Base-by-base conservation (phyloP, 2,329 filamentous ascomycete genomes). In the Exophiala sp. region DNA sequence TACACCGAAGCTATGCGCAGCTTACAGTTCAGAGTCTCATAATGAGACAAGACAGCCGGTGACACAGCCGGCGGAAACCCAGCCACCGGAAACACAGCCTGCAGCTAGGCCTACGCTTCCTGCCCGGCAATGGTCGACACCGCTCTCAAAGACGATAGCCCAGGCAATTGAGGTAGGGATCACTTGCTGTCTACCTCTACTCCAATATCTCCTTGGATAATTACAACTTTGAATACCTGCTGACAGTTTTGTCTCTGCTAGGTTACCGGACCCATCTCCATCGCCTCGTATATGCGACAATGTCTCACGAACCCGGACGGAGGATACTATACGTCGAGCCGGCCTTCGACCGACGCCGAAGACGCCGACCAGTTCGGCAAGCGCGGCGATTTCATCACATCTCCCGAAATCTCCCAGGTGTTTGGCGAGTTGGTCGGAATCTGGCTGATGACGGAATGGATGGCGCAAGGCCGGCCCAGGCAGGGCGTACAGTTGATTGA, bases 261-360 rank as follows among this genome's bases (percentile, higher is more conserved):
- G 82, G 81, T 85, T 34, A 97, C 93, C 9, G 93, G 93, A 0
- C 91, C 93, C 2, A 82, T 97, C 22, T 88, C 93, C 1, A 79
- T 98, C 53, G 90, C 93, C 3, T 85, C 88, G 45, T 98, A 90
- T 68, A 98, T 98, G 93, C 90, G 93, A 65, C 95, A 97, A 83
- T 96, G 91, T 67, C 80, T 98, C 57, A 98, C 93, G 1, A 86
- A 87, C 9, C 87, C 93, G 54, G 72, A 88, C 32, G 89, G 88
- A 51, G 93, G 93, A 46, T 98, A 98, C 72, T 98, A 98, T 70
- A 97, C 89, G 0, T 80, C 84, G 3, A 80, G 82, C 19, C 77
- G 83, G 37, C 76, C 77, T 46, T 70, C 80, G 52, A 50, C 50
- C 19, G 43, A 56, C 29, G 82, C 50, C 19, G 43, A 56, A 32